Evolutionary conservation across 192 early-diverging fungal genomes (phyloP).

Genomic region (Backusella circina): DNA sequence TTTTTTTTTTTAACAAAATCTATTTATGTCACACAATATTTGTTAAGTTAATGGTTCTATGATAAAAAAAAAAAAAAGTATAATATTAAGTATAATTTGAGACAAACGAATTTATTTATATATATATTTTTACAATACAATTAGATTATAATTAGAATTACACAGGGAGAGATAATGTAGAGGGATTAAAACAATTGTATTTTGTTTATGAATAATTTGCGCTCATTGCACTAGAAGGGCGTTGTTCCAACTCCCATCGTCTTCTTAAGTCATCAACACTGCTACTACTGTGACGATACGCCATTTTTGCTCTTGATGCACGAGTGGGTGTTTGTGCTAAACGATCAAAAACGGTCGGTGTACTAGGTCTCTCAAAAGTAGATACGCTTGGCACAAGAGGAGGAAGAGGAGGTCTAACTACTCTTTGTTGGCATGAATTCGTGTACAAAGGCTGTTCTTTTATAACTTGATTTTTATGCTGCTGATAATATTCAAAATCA

Average conservation of each 20-base stretch:
- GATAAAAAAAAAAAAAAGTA: background rate
- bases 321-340: conserved; percentile 31
- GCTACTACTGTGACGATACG: conserved; percentile 30
- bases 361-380: conserved; percentile 9
- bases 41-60: too few species aligned
- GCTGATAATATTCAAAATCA: background rate
- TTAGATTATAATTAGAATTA: background rate
- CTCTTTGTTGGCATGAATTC: background rate
- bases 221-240: conserved; percentile 15
- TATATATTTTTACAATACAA: background rate
- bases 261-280: conserved; percentile 31
- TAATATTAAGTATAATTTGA: background rate
- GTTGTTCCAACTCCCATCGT: conserved; percentile 22
- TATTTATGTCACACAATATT: too few species aligned
- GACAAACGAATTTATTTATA: background rate
- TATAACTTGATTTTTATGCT: background rate
- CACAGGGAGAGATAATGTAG: background rate
- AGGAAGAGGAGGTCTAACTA: background rate
- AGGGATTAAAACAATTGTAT: background rate
- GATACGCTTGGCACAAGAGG: background rate
- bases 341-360: conserved; percentile 31
- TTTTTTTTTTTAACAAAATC: too few species aligned
- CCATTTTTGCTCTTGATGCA: conserved; percentile 29
- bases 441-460: background rate
- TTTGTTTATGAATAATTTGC: background rate